Base-by-base conservation (phyloP, 306 rosid species). In the Benincasa hispida region DNA sequence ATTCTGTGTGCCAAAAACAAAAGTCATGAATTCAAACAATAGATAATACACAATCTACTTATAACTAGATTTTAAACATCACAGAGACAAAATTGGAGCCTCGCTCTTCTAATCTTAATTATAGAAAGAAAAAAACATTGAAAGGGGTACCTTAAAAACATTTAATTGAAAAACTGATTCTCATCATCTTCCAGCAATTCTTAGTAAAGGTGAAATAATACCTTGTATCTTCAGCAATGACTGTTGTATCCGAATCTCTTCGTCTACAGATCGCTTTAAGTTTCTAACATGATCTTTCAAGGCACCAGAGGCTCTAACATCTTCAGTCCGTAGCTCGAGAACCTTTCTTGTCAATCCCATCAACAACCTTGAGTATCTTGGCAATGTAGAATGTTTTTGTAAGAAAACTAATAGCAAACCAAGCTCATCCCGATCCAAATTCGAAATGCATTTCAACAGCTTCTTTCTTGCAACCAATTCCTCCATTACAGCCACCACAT, bases 401-500 rank as follows among this genome's bases (percentile, higher is more conserved):
- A 92, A 86, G 77, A 92, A 92, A 62, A 25, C 76, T 67, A 95
- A 69, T 54, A 92, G 80, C 80, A 84, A 77, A 18, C 84, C 87
- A 24, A 94, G 88, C 81, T 89, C 95, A 79, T 74, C 93, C 15
- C 6, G 24, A 82, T 88, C 90, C 87, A 92, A 82, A 78, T 95
- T 87, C 14, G 62, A 76, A 28, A 86, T 85, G 55, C 91, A 89
- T 79, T 80, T 88, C 82, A 92, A 55, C 78, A 95, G 67, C 56
- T 90, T 92, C 91, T 72, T 90, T 78, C 99, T 89, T 3, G 96
- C 86, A 58, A 90, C 90, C 86, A 93, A 81, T 73, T 93, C 98
- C 82, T 93, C 98, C 91, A 88, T 90, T 70, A 91, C 91, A 8
- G 98, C 98, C 76, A 91, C 76, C 53, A 87, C 94, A 83, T 88